Evolutionary conservation across 2,329 filamentous ascomycete genomes (phyloP).

Genomic region (Byssoonygena ceratinophila): DNA sequence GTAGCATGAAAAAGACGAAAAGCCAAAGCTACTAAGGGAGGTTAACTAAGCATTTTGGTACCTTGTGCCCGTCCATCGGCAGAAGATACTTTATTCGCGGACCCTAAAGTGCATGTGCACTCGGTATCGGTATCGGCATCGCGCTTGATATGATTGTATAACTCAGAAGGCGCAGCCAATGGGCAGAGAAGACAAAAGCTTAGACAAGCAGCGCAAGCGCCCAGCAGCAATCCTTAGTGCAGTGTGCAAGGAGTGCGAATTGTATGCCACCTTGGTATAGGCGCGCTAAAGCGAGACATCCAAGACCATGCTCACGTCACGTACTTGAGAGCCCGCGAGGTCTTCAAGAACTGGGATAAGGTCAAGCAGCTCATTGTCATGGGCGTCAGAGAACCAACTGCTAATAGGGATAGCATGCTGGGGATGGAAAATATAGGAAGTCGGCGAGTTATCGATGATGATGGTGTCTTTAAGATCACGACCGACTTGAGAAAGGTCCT

Average conservation of each 20-base stretch:
- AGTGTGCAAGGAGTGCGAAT: neutral
- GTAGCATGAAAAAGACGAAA: neutral
- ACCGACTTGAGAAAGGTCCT: conserved; percentile 91
- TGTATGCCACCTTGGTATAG: neutral
- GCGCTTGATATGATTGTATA: neutral
- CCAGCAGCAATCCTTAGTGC: neutral
- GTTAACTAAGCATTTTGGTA: conserved; percentile 11
- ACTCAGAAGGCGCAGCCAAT: neutral
- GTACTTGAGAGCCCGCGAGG: conserved; percentile 74
- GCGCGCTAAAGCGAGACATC: conserved; percentile 60
- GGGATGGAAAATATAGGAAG: conserved; percentile 98
- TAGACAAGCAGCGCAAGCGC: neutral
- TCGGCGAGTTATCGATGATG: conserved; percentile 98
- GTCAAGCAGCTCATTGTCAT: conserved; percentile 96
- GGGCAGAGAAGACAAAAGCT: neutral
- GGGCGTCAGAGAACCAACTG: conserved; percentile 99
- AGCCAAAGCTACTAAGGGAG: conserved; percentile 4
- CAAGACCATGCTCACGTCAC: conserved; percentile 93
- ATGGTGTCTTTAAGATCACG: conserved; percentile 94
- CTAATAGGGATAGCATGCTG: conserved; percentile 98
- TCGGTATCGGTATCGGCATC: neutral
- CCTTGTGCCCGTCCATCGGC: neutral
- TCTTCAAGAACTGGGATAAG: conserved; percentile 97
- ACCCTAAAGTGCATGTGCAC: neutral
- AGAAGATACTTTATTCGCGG: neutral